Evolutionary conservation across 768 basidiomycete genomes (phyloP).

Genomic region (Psilocybe cyanescens): DNA sequence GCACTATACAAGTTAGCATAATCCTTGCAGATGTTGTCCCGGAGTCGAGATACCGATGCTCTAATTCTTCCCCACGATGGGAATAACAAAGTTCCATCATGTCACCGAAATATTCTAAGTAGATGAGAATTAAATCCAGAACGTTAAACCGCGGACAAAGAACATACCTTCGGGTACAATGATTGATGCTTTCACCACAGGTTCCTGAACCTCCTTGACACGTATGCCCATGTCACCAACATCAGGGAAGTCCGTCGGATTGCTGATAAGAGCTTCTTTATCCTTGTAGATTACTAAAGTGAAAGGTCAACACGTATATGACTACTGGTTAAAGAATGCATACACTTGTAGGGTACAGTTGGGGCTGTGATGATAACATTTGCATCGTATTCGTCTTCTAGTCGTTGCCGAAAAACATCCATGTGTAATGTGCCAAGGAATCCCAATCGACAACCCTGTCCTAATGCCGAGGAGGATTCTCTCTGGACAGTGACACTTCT

Average conservation of each 20-base stretch:
- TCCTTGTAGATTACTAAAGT: slow-evolving; percentile 75
- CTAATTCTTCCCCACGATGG: slow-evolving; percentile 82
- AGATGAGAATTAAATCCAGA: slow-evolving; percentile 1
- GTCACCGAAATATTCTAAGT: slow-evolving; percentile 85
- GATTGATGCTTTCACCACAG: slow-evolving; percentile 91
- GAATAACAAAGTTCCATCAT: slow-evolving; percentile 95
- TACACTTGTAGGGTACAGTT: slow-evolving; percentile 84
- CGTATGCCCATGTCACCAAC: slow-evolving; percentile 59
- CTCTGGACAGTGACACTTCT: slow-evolving; percentile 88
- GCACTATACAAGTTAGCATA: slow-evolving; percentile 83
- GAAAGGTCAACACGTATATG: slow-evolving; percentile 4
- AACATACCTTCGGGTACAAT: slow-evolving; percentile 87
- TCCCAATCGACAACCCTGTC: slow-evolving; percentile 93
- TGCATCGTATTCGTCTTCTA: slow-evolving; percentile 96
- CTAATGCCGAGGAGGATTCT: slow-evolving; percentile 92
- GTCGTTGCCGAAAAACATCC: slow-evolving; percentile 93
- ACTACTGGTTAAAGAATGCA: slow-evolving; percentile 5
- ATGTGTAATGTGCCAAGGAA: slow-evolving; percentile 97
- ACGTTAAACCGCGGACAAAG: not conserved
- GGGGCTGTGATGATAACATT: slow-evolving; percentile 96
- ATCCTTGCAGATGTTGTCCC: slow-evolving; percentile 63
- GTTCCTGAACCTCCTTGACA: slow-evolving; percentile 85
- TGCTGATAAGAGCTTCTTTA: slow-evolving; percentile 72
- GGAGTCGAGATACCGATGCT: slow-evolving; percentile 82
- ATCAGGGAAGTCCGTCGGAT: slow-evolving; percentile 96